Evolutionary conservation across 805 yeast species (phyloP).

Genomic region (Spathaspora boniae): DNA sequence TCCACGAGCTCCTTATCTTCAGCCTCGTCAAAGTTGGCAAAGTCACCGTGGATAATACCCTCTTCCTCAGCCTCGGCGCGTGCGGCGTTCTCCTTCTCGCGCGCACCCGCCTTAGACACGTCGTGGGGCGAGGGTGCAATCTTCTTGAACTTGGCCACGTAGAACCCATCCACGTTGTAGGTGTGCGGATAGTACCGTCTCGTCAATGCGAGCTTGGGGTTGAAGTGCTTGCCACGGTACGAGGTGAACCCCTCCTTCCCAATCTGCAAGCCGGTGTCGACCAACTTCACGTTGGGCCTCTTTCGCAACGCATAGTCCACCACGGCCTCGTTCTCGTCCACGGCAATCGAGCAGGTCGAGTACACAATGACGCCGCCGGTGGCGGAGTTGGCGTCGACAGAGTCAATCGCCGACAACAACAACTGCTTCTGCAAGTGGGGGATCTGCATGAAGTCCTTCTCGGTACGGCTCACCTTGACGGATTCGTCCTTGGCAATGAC

Average conservation of each 20-base stretch:
- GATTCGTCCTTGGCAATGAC: constrained; percentile 96
- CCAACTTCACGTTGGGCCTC: constrained; percentile 92
- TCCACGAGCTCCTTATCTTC: constrained; percentile 73
- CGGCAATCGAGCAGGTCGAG: constrained; percentile 97
- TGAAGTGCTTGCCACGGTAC: constrained; percentile 88
- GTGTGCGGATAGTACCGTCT: constrained; percentile 98
- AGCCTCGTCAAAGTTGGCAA: constrained; percentile 73
- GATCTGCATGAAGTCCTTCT: constrained; percentile 92
- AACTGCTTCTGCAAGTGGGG: constrained; percentile 96
- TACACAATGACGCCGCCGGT: constrained; percentile 94
- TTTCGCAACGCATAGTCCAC: constrained; percentile 96
- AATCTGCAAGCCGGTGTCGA: constrained; percentile 85
- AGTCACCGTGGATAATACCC: constrained; percentile 81
- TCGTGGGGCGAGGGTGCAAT: constrained; percentile 83
- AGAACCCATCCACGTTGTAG: constrained; percentile 97
- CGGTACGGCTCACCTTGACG: constrained; percentile 90
- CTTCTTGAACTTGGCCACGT: constrained; percentile 94
- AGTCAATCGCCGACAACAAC: constrained; percentile 90
- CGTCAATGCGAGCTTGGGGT: constrained; percentile 70
- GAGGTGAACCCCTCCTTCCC: constrained; percentile 96
- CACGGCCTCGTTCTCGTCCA: constrained; percentile 97
- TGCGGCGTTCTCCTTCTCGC: constrained; percentile 79
- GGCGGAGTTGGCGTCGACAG: constrained; percentile 88
- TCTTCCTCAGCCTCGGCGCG: constrained; percentile 78
- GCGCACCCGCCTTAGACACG: constrained; percentile 81